Evolutionary conservation across 768 basidiomycete genomes (phyloP).

Genomic region (Lactarius quietus): DNA sequence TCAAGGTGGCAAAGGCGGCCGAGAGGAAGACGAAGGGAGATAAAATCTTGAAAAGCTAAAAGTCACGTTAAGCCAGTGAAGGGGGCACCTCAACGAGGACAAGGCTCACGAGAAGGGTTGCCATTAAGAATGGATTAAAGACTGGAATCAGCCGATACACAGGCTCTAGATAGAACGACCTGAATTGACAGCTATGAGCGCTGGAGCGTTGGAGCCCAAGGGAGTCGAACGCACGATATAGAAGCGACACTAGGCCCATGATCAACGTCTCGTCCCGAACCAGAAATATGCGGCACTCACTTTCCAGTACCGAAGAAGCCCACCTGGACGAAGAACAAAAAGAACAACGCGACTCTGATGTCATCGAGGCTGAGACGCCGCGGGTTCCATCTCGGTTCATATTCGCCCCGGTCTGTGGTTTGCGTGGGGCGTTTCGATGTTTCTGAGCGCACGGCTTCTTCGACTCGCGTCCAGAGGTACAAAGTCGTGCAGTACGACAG

Average conservation of each 20-base stretch:
- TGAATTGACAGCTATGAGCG: conserved; percentile 54
- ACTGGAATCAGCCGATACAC: conserved; percentile 84
- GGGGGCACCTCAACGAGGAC: not conserved
- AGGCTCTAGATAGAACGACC: conserved; percentile 87
- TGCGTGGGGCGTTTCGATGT: not conserved
- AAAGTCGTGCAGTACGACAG: conserved; percentile 62
- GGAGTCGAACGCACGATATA: conserved; percentile 21
- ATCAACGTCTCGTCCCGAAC: not conserved
- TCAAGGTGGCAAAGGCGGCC: conserved; percentile 63
- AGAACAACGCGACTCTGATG: conserved; percentile 71
- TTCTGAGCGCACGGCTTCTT: conserved; percentile 36
- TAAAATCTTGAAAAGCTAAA: conserved; percentile 76
- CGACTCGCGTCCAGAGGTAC: conserved; percentile 64
- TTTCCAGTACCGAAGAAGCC: conserved; percentile 86
- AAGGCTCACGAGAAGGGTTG: conserved; percentile 54
- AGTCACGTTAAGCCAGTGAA: not conserved
- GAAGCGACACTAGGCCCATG: conserved; percentile 27
- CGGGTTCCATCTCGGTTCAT: conserved; percentile 26
- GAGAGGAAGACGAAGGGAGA: conserved; percentile 78
- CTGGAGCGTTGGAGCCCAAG: not conserved
- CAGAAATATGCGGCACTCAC: conserved; percentile 40
- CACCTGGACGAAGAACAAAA: conserved; percentile 82
- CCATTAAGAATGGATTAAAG: conserved; percentile 85
- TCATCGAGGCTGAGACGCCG: conserved; percentile 43
- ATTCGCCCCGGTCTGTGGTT: not conserved